phyloP scores from a whole-genome alignment of 495 filamentous ascomycete genomes.

The Acidomyces sp. region DNA sequence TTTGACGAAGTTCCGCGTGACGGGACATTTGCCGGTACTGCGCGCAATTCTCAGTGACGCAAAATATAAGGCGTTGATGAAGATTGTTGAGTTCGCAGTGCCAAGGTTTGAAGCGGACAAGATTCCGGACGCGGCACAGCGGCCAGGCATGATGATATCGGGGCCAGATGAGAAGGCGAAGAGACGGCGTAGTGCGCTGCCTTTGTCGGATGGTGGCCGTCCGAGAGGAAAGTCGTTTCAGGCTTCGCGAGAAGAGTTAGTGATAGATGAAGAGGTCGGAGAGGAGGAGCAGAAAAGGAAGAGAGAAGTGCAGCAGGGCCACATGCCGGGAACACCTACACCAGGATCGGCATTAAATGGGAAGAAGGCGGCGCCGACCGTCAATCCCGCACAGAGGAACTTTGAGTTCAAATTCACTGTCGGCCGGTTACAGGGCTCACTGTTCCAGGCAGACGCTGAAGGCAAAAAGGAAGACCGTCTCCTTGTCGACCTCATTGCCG shows the following conservation, averaged over 20 bases:
- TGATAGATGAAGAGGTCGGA: slow-evolving; percentile 62
- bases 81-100: slow-evolving; percentile 85
- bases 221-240: slow-evolving; percentile 48
- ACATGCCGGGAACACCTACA: too few species aligned
- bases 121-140: slow-evolving; percentile 15
- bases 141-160: slow-evolving; percentile 4
- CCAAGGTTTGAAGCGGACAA: slow-evolving; percentile 55
- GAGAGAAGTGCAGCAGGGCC: slow-evolving; percentile 6
- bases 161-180: slow-evolving; percentile 9
- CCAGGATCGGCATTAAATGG: slow-evolving; percentile 31
- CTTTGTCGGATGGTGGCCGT: slow-evolving; percentile 26
- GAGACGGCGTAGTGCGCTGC: slow-evolving; percentile 17
- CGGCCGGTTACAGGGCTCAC: slow-evolving; percentile 78
- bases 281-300: slow-evolving; percentile 46
- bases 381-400: slow-evolving; percentile 68
- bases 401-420: slow-evolving; percentile 96
- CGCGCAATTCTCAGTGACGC: slow-evolving; percentile 84
- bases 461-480: slow-evolving; percentile 63
- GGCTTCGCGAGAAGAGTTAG: slow-evolving; percentile 52
- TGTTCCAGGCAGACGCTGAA: slow-evolving; percentile 76
- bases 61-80: slow-evolving; percentile 95
- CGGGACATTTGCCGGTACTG: slow-evolving; percentile 80
- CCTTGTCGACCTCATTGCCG: slow-evolving; percentile 80
- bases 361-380: slow-evolving; percentile 42
- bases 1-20: slow-evolving; percentile 81